phyloP scores from a whole-genome alignment of 2,329 filamentous ascomycete genomes.

The Fusarium mangiferae region DNA sequence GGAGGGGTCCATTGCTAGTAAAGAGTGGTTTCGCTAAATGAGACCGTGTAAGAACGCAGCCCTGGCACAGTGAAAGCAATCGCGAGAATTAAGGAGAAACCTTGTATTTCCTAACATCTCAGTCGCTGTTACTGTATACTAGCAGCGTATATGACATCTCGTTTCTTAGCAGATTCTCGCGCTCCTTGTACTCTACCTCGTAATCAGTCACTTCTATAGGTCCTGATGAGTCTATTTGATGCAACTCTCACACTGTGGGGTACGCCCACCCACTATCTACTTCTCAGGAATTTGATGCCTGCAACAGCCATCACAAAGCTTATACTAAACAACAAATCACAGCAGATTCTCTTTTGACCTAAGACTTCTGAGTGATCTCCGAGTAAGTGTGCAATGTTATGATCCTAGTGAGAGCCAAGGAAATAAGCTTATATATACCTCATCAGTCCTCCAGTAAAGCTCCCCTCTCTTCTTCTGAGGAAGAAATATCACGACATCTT shows the following conservation, averaged over 20 bases:
- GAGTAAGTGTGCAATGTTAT: not conserved
- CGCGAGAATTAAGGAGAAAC: not conserved
- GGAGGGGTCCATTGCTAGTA: conserved; percentile 18
- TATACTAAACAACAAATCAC: not conserved
- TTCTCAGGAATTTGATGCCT: not conserved
- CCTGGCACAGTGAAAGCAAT: not conserved
- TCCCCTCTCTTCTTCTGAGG: not conserved
- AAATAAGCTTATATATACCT: conserved; percentile 22
- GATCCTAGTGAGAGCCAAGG: not conserved
- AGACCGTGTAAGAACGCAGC: not conserved
- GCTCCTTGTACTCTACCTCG: not conserved
- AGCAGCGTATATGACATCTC: not conserved
- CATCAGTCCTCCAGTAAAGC: not conserved
- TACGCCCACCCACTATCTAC: not conserved
- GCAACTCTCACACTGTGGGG: not conserved
- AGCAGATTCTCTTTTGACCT: not conserved
- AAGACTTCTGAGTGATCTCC: not conserved
- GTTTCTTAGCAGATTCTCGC: not conserved
- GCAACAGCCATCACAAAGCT: not conserved
- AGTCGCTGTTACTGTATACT: not conserved
- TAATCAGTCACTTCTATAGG: not conserved
- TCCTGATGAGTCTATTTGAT: not conserved
- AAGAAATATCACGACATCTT: not conserved
- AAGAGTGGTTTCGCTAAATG: not conserved
- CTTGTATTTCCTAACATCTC: not conserved